A percentile compares a stretch with the other conserved stretches of the same genome.
phyloP scores from a whole-genome alignment of 169 alveolate genomes.

The Perkinsus olseni region DNA sequence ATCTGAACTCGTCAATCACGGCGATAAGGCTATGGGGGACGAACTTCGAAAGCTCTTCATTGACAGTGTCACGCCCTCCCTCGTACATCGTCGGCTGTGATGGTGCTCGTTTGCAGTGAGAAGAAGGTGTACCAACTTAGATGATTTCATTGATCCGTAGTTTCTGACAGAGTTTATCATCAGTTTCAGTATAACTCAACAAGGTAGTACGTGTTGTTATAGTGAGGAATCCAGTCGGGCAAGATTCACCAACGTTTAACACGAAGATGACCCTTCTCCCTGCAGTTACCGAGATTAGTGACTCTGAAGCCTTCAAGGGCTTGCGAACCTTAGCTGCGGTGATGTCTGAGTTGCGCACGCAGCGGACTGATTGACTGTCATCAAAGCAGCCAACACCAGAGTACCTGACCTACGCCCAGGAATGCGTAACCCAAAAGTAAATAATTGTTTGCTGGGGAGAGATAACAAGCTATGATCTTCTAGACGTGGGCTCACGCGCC shows the following conservation, averaged over 20 bases:
- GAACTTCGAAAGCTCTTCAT: not conserved
- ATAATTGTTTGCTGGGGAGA: no score
- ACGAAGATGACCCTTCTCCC: no score
- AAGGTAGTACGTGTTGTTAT: not conserved
- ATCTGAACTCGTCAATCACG: not conserved
- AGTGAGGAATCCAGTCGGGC: not conserved
- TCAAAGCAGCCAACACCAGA: no score
- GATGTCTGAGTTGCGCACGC: not conserved
- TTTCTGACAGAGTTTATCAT: not conserved
- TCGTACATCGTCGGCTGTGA: not conserved
- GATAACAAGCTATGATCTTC: no score
- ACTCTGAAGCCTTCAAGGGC: not conserved
- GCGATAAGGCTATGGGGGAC: not conserved
- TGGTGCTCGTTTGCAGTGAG: not conserved
- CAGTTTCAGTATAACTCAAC: not conserved
- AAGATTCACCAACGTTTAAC: no score
- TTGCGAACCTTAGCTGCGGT: not conserved
- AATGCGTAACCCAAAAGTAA: no score
- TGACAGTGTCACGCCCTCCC: not conserved
- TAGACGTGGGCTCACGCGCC: no score
- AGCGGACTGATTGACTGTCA: not conserved
- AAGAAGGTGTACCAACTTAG: not conserved
- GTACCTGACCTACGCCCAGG: no score
- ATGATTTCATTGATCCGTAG: not conserved
- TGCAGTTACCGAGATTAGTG: not conserved